Percentiles rank a stretch among this genome's conserved stretches.
phyloP scores from a whole-genome alignment of 768 basidiomycete species.

The Coprinopsis marcescibilis region DNA sequence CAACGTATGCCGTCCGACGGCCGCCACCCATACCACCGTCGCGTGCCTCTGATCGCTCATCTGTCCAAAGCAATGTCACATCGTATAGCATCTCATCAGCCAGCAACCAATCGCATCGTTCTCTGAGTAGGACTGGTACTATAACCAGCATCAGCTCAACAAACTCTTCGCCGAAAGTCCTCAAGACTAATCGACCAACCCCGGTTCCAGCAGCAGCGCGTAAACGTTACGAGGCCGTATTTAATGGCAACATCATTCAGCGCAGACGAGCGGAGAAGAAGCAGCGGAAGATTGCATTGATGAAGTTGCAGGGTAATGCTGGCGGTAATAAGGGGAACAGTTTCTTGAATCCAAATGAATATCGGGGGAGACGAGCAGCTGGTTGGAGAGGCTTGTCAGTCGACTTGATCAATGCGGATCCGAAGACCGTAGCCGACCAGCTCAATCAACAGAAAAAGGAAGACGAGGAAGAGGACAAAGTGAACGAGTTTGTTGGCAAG shows the following conservation, averaged over 20 bases:
- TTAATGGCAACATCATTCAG: constrained; percentile 52
- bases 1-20: constrained; percentile 35
- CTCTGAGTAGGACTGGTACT: constrained; percentile 12
- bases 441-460: constrained; percentile 1
- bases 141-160: constrained; percentile 12
- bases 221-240: constrained; percentile 62
- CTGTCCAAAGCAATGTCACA: constrained; percentile 49
- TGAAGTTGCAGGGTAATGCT: constrained; percentile 15
- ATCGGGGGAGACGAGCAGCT: constrained; percentile 50
- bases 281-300: constrained; percentile 17
- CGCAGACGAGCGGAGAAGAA: constrained; percentile 35
- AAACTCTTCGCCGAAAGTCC: constrained; percentile 10
- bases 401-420: constrained; percentile 37
- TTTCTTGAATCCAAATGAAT: constrained; percentile 29
- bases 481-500: constrained; percentile 26
- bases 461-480: constrained; percentile 18
- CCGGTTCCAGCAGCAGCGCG: constrained; percentile 64
- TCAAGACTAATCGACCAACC: constrained; percentile 45
- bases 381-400: constrained; percentile 55
- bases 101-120: constrained; percentile 17
- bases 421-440: constrained; percentile 10
- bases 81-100: constrained; percentile 33
- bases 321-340: constrained; percentile 15
- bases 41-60: constrained; percentile 57
- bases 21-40: constrained; percentile 38